Evolutionary conservation across 176 grass and related monocot species (phyloP).

Genomic region (Cocos nucifera): DNA sequence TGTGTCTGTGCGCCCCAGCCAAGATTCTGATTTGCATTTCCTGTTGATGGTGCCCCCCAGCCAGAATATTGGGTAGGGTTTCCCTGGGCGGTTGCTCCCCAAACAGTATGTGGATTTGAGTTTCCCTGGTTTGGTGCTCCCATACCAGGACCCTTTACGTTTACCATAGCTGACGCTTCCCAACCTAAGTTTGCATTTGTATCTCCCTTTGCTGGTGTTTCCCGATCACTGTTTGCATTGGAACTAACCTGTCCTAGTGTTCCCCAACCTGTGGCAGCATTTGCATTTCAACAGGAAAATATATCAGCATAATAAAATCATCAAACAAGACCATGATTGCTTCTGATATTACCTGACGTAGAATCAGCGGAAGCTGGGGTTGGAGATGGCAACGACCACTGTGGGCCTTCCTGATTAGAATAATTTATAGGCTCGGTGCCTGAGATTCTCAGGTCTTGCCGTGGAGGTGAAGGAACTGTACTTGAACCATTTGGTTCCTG

Average conservation of each 20-base stretch:
- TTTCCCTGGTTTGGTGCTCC: slow-evolving; percentile 1
- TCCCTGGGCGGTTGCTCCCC: slow-evolving; percentile 7
- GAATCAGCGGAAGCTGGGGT: slow-evolving; percentile 36
- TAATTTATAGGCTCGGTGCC: slow-evolving; percentile 47
- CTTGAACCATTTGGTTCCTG: slow-evolving; percentile 40
- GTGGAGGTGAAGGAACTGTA: slow-evolving; percentile 39
- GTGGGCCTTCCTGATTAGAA: slow-evolving; percentile 46
- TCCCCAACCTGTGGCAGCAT: neutral
- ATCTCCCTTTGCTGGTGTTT: slow-evolving; percentile 6
- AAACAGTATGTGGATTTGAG: slow-evolving; percentile 28
- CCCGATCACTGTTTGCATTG: neutral
- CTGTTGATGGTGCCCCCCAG: slow-evolving; percentile 8
- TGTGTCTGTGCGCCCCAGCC: slow-evolving; percentile 17
- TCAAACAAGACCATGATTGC: neutral
- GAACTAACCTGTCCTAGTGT: neutral
- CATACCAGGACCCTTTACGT: neutral
- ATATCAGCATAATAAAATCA: neutral
- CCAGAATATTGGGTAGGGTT: slow-evolving; percentile 6
- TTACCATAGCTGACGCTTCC: slow-evolving; percentile 24
- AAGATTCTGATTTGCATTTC: slow-evolving; percentile 3
- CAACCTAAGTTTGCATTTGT: slow-evolving; percentile 18
- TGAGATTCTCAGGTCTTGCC: slow-evolving; percentile 56
- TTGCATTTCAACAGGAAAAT: too few relatives aligned
- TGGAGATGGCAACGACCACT: slow-evolving; percentile 65
- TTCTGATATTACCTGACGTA: slow-evolving; percentile 36